Evolutionary conservation across 2,329 filamentous ascomycete species (phyloP).

Genomic region (Beauveria sp.): DNA sequence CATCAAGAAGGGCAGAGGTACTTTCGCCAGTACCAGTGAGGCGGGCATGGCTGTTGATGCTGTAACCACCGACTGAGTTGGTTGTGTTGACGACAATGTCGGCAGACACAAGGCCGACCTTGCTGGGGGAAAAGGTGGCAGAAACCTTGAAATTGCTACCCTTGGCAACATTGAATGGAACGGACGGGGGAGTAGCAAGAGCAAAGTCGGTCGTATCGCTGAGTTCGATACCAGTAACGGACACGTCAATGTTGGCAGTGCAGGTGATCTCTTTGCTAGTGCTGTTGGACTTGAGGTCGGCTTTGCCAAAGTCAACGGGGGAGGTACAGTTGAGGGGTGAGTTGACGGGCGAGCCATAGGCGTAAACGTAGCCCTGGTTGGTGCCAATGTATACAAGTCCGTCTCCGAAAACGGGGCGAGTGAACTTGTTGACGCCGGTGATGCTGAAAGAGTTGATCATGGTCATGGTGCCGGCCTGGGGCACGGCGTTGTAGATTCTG

Average conservation of each 20-base stretch:
- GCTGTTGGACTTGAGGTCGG: constrained; percentile 31
- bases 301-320: constrained; percentile 38
- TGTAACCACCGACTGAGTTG: constrained; percentile 38
- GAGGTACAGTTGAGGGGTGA: constrained; percentile 46
- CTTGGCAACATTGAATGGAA: constrained; percentile 23
- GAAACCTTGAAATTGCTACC: constrained; percentile 36
- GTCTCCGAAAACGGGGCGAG: constrained; percentile 49
- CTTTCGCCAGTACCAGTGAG: constrained; percentile 44
- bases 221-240: constrained; percentile 31
- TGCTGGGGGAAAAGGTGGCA: constrained; percentile 36
- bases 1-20: constrained; percentile 33
- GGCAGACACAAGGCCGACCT: constrained; percentile 40
- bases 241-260: constrained; percentile 36
- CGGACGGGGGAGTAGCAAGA: constrained; percentile 27
- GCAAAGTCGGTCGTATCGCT: constrained; percentile 27
- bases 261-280: constrained; percentile 33
- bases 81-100: constrained; percentile 41
- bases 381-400: constrained; percentile 48
- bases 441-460: constrained; percentile 45
- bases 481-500: constrained; percentile 45
- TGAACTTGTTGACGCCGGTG: constrained; percentile 47
- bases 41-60: constrained; percentile 36
- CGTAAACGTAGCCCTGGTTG: constrained; percentile 43
- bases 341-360: constrained; percentile 48
- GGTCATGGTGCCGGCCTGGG: constrained; percentile 36